Base-by-base conservation (phyloP, 345 rosid genomes). In the Linum usitatissimum region DNA sequence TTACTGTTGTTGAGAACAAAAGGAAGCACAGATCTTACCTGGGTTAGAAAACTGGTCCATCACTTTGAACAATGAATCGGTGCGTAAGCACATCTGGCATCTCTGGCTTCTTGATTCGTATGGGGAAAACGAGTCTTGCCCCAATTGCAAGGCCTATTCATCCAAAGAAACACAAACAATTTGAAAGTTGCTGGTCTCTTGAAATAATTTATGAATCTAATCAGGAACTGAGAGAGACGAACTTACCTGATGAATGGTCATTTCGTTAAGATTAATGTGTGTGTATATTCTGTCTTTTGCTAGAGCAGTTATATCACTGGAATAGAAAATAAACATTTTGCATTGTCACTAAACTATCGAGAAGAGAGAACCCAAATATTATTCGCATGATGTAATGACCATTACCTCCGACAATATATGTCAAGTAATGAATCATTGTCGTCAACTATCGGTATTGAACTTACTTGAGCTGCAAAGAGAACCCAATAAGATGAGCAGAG, bases 291-390 rank as follows among this genome's bases (percentile, higher is more conserved):
- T 68, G 62, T 73, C 72, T 55, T 68, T 73, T 4, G 69, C 76
- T 68, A 73, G 64, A 64, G 76, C 76, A 59, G 72, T 73, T 68
- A 73, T 73, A 53, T 73, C 76, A 60, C 76, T 73, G 72, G 34
- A 51, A 64, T 64, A 23, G 48, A 42, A 8, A 53, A 66, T 6
- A 20, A 28, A 4, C 3, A 51, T 30, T 57, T 17, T 54, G 13
- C 19, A 19, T 19, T 6, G 5, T 42, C 13, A 5, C 54, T 62
- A 62, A 15, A 6, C 3, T 6, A 28, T 15, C 13, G 20, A 30
- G 65, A 1, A 57, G 3, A 31, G 9, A 12, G 14, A 40, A 3
- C 31, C 55, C 17, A 56, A 23, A 7, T 9, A 60, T n/a, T 36
- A 6, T 6, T 7, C 23, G 19, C 38, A 60, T n/a, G 14, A 30